A percentile compares a stretch with the other conserved stretches of the same genome.
Conservation (phyloP, 148 eudicot species). For the Rhododendron vialii region DNA sequence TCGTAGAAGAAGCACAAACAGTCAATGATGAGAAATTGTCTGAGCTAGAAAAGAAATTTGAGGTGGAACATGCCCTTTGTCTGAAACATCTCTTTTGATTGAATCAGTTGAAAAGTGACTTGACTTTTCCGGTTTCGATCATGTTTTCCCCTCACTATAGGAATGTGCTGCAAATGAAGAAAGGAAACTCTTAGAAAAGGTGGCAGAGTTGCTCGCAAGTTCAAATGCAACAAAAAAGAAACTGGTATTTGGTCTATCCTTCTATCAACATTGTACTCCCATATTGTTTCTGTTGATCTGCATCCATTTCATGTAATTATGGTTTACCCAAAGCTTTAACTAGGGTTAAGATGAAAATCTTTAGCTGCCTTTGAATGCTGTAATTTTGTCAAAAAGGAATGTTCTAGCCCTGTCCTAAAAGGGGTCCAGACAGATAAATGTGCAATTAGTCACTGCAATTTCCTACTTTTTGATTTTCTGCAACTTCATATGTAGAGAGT, state of each 20-base stretch:
- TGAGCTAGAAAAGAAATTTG: conserved; percentile 85
- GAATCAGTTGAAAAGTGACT: background rate
- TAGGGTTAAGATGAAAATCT: background rate
- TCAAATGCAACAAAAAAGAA: conserved; percentile 92
- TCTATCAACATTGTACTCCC: background rate
- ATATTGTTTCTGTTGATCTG: background rate
- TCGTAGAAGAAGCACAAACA: conserved; percentile 77
- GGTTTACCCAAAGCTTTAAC: background rate
- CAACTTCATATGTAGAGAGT: background rate
- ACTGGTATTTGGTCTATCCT: conserved; percentile 45
- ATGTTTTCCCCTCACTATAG: conserved; percentile 25
- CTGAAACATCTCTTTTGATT: conserved; percentile 1
- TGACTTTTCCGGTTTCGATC: conserved; percentile 1
- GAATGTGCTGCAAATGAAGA: conserved; percentile 95
- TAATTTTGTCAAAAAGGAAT: background rate
- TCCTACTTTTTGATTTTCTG: background rate
- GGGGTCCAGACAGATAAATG: background rate
- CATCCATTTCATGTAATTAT: background rate
- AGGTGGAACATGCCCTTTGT: conserved; percentile 39
- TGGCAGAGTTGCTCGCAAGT: conserved; percentile 87
- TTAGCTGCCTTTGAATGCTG: background rate
- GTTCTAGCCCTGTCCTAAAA: conserved; percentile 4
- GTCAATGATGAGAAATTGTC: conserved; percentile 68
- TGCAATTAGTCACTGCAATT: background rate
- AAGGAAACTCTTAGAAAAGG: conserved; percentile 71